Conservation (phyloP, 768 basidiomycete genomes). For the Daedalea quercina region DNA sequence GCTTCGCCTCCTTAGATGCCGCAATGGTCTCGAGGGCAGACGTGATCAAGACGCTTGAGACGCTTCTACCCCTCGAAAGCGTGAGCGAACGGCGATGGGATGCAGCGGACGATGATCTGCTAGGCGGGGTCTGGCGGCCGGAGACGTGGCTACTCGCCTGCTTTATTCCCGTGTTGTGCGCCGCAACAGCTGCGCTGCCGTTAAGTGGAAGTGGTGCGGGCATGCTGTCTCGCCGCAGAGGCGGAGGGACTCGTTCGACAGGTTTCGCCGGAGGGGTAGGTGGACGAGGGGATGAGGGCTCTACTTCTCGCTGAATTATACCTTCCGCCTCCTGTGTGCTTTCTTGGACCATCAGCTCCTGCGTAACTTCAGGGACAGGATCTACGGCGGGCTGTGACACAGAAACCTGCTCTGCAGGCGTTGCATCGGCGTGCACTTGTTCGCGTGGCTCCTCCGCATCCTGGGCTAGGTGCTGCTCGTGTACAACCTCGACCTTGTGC, state of each 20-base stretch:
- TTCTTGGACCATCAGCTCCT: not conserved
- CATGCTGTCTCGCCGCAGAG: constrained; percentile 18
- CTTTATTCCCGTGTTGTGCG: constrained; percentile 10
- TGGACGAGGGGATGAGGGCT: constrained; percentile 4
- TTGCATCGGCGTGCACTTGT: not conserved
- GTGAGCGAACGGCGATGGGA: constrained; percentile 30
- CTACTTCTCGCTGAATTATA: not conserved
- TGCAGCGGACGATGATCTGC: constrained; percentile 16
- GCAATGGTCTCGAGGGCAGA: constrained; percentile 84
- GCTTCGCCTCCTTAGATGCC: constrained; percentile 82
- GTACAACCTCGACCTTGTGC: not conserved
- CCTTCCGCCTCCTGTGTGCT: not conserved
- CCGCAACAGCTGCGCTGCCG: constrained; percentile 8
- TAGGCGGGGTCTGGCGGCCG: constrained; percentile 7
- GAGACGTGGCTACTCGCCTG: constrained; percentile 12
- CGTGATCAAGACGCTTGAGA: constrained; percentile 75
- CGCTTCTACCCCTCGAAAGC: constrained; percentile 54
- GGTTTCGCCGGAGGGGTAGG: constrained; percentile 22
- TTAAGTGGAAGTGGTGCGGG: constrained; percentile 10
- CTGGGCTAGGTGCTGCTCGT: not conserved
- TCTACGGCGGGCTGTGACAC: constrained; percentile 1
- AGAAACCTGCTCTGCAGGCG: not conserved
- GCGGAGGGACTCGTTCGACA: constrained; percentile 10
- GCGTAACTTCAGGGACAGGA: not conserved
- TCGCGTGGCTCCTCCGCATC: not conserved